Conservation (phyloP, 257 asterid species). For the Jasminum sambac region DNA sequence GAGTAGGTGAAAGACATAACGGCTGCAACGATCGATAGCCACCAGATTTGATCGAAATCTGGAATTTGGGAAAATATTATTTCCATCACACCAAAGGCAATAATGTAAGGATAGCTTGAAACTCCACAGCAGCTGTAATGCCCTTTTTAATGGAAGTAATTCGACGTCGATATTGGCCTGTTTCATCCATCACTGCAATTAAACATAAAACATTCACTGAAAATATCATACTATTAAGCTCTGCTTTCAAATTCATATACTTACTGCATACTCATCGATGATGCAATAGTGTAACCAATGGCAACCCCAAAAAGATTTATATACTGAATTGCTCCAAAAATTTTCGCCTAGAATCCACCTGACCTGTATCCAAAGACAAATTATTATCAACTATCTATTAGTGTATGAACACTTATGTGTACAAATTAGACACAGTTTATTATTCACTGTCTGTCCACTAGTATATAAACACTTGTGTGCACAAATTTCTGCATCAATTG, state of each 20-base stretch:
- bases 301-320: constrained; percentile 56
- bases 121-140: constrained; percentile 51
- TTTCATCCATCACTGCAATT: not conserved
- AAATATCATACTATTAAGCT: not conserved
- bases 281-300: constrained; percentile 52
- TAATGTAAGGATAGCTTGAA: constrained; percentile 64
- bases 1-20: constrained; percentile 78
- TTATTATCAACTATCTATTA: too few relatives aligned
- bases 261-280: constrained; percentile 30
- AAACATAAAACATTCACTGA: too few relatives aligned
- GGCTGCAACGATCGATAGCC: constrained; percentile 81
- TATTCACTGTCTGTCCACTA: too few relatives aligned
- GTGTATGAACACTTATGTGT: too few relatives aligned
- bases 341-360: constrained; percentile 50
- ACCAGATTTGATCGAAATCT: constrained; percentile 66
- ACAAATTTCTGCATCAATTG: too few relatives aligned
- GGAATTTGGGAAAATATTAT: constrained; percentile 67
- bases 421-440: too few relatives aligned
- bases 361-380: not conserved
- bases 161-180: constrained; percentile 60
- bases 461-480: too few relatives aligned
- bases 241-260: not conserved
- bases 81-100: constrained; percentile 59
- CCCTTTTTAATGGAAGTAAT: constrained; percentile 58
- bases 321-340: constrained; percentile 54